Conservation (phyloP, 805 yeast genomes). For the Candida awuae region DNA sequence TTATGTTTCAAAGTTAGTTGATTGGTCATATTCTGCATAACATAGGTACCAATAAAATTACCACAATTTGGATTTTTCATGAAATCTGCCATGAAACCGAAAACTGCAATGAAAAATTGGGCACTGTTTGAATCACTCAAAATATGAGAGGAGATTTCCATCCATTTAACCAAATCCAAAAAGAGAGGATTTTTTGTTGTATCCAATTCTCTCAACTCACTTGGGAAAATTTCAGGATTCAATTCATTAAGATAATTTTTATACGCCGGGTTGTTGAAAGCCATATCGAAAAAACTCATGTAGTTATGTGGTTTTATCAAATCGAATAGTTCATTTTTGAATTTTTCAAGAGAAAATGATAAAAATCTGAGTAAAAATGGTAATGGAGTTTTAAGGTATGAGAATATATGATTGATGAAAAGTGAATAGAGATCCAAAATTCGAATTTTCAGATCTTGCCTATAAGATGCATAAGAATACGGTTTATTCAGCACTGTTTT, state of each 20-base stretch:
- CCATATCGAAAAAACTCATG: conserved; percentile 50
- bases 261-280: conserved; percentile 48
- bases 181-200: conserved; percentile 21
- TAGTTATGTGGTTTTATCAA: conserved; percentile 43
- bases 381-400: conserved; percentile 40
- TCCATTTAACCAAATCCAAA: conserved; percentile 50
- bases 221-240: conserved; percentile 6
- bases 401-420: conserved; percentile 44
- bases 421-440: conserved; percentile 33
- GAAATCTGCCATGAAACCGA: conserved; percentile 38
- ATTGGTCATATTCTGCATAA: conserved; percentile 18
- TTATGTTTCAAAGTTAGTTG: conserved; percentile 14
- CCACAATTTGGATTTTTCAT: conserved; percentile 20
- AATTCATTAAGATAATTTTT: conserved; percentile 28
- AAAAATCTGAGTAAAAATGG: conserved; percentile 51
- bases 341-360: conserved; percentile 33
- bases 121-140: conserved; percentile 42
- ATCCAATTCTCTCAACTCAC: conserved; percentile 8
- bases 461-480: conserved; percentile 18
- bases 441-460: conserved; percentile 22
- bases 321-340: conserved; percentile 47
- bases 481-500: conserved; percentile 23
- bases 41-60: conserved; percentile 19
- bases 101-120: conserved; percentile 44
- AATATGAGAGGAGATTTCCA: conserved; percentile 32